Conservation (phyloP, 177 flowering plant genomes). For the Vitis hybrid region DNA sequence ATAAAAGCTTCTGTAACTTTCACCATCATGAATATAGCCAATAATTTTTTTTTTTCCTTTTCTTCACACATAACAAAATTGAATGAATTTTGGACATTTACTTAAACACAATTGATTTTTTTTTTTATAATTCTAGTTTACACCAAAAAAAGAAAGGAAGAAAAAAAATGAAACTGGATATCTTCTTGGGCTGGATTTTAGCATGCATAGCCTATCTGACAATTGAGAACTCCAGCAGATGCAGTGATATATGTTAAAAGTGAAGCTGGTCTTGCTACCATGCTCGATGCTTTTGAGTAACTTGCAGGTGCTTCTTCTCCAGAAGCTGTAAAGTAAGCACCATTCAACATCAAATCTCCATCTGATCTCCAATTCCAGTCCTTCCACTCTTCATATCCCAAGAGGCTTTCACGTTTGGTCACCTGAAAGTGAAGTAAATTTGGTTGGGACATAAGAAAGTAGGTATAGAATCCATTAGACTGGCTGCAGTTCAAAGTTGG, state of each 20-base stretch:
- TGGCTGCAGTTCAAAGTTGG: neutral
- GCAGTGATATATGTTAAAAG: constrained; percentile 13
- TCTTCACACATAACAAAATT: neutral
- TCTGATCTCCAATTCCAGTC: constrained; percentile 59
- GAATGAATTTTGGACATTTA: neutral
- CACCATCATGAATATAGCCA: neutral
- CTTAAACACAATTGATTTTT: neutral
- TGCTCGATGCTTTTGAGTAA: constrained; percentile 44
- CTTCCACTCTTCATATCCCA: constrained; percentile 36
- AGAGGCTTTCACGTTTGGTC: constrained; percentile 30
- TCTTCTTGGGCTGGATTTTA: constrained; percentile 7
- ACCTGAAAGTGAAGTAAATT: constrained; percentile 22
- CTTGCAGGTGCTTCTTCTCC: constrained; percentile 34
- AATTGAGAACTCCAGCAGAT: constrained; percentile 32
- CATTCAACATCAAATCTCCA: constrained; percentile 46
- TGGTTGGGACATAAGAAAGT: no score
- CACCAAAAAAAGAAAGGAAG: neutral
- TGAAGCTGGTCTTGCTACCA: constrained; percentile 46
- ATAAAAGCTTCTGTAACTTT: neutral
- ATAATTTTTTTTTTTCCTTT: neutral
- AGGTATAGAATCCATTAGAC: neutral
- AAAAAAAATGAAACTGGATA: neutral
- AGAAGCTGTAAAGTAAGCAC: constrained; percentile 44
- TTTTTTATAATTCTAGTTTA: neutral
- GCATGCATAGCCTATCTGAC: constrained; percentile 26